A percentile compares a stretch with the other conserved stretches of the same genome.
phyloP scores from a whole-genome alignment of 2,329 filamentous ascomycete species.

The Phialophora tarda region DNA sequence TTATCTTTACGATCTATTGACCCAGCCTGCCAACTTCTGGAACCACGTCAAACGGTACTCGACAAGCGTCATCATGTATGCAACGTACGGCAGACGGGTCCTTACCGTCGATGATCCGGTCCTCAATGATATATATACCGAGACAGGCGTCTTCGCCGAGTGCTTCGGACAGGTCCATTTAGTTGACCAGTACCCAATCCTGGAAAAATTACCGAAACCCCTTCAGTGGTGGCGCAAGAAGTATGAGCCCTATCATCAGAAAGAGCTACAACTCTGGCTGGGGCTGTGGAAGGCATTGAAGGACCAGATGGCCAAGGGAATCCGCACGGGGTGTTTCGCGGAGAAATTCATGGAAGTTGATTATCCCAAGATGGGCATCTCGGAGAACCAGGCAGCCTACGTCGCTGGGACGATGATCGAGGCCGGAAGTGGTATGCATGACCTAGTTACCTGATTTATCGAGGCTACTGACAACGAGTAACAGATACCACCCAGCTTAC shows the following conservation, averaged over 20 bases:
- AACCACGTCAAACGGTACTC: conserved; percentile 17
- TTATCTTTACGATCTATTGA: conserved; percentile 16
- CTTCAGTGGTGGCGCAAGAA: conserved; percentile 24
- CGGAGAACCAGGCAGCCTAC: conserved; percentile 45
- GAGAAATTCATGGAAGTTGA: conserved; percentile 23
- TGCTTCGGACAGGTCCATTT: conserved; percentile 17
- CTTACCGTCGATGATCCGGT: conserved; percentile 16
- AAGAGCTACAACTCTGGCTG: conserved; percentile 12
- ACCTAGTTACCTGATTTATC: conserved; percentile 35
- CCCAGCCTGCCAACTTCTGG: conserved; percentile 7
- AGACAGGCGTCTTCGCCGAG: conserved; percentile 16
- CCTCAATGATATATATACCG: conserved; percentile 14
- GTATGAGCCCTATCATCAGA: conserved; percentile 18
- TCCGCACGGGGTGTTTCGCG: conserved; percentile 18
- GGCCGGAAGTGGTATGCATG: conserved; percentile 21
- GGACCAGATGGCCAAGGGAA: conserved; percentile 7
- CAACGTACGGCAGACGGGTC: conserved; percentile 4
- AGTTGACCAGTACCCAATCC: conserved; percentile 32
- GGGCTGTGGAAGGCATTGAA: conserved; percentile 11
- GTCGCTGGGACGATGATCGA: conserved; percentile 42
- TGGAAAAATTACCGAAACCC: conserved; percentile 26
- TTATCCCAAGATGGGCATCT: conserved; percentile 43
- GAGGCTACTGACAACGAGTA: conserved; percentile 39
- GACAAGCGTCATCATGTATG: conserved; percentile 11
- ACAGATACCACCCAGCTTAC: conserved; percentile 42